Percentiles rank a stretch among this genome's conserved stretches.
phyloP scores from a whole-genome alignment of 106 monocot genomes.

The Phalaenopsis aphrodite region DNA sequence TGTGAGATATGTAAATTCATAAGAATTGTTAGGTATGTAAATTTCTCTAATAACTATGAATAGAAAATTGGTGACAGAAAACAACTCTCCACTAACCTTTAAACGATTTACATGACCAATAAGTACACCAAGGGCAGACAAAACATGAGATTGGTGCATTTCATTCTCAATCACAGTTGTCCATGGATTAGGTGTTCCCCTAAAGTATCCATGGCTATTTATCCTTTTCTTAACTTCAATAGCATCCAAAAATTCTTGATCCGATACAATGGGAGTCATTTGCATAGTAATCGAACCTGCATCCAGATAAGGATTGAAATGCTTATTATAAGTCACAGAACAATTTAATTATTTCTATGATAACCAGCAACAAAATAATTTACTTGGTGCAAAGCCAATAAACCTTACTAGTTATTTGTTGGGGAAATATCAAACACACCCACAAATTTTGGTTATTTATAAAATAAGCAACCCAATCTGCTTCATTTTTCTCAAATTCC shows the following conservation, averaged over 20 bases:
- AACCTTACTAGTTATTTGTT: background rate
- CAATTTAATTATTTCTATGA: background rate
- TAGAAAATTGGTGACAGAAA: background rate
- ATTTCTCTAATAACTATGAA: background rate
- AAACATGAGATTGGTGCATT: conserved; percentile 34
- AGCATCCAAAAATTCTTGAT: conserved; percentile 39
- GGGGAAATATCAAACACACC: background rate
- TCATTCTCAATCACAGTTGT: conserved; percentile 30
- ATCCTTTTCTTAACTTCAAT: conserved; percentile 51
- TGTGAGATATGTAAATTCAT: too few species aligned
- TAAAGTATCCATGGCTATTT: conserved; percentile 60
- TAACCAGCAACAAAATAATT: background rate
- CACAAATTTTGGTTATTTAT: background rate
- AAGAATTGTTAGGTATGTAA: too few species aligned
- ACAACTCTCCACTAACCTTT: conserved; percentile 35
- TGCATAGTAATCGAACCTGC: conserved; percentile 56
- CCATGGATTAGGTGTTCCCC: conserved; percentile 46
- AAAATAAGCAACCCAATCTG: background rate
- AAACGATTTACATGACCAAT: conserved; percentile 57
- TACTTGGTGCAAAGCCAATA: background rate
- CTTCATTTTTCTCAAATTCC: too few species aligned
- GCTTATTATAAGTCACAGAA: background rate
- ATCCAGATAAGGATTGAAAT: conserved; percentile 12
- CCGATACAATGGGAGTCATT: conserved; percentile 44
- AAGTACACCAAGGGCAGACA: conserved; percentile 67